These are phyloP conservation scores for Rachicladosporium sp. DNA, from an alignment of 2,329 filamentous ascomycete species.

Conservation along the genomic window DNA sequence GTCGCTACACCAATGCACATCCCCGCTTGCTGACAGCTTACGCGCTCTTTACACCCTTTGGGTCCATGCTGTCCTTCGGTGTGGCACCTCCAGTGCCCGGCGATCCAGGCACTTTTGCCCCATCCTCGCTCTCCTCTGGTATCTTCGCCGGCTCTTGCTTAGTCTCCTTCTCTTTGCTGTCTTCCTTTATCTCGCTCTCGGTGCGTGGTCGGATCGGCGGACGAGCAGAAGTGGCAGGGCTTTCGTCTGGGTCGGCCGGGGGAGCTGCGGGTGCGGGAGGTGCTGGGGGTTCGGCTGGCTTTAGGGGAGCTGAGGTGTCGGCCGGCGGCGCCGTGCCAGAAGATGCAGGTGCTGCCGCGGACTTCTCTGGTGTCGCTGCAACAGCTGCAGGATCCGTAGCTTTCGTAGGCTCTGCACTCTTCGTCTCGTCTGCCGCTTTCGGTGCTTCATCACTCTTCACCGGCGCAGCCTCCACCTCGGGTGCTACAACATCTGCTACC, in stretches of 20 bases:
- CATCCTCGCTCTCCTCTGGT: no score
- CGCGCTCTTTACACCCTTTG: no score
- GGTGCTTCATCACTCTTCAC: not conserved
- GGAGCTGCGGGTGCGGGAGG: slow-evolving; percentile 1
- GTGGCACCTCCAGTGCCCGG: no score
- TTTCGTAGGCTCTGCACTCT: not conserved
- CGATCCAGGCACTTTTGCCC: no score
- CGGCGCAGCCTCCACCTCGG: slow-evolving; percentile 7
- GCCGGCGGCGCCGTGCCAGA: not conserved
- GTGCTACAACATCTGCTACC: slow-evolving; percentile 18
- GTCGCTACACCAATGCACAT: no score
- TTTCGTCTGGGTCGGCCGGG: slow-evolving; percentile 3
- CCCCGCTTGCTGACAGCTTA: no score
- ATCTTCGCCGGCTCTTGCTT: no score
- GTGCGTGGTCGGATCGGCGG: no score
- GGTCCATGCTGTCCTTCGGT: no score
- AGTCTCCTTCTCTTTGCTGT: no score
- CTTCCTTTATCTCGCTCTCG: no score
- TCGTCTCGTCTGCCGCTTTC: not conserved
- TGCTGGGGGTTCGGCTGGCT: not conserved
- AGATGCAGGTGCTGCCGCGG: not conserved
- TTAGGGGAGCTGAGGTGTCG: not conserved
- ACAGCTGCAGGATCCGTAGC: not conserved
- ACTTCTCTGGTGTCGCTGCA: not conserved
- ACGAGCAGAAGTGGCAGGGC: slow-evolving; percentile 4